Evolutionary conservation across 1,139 yeast species (phyloP).

Genomic region (Yamadazyma oceani): DNA sequence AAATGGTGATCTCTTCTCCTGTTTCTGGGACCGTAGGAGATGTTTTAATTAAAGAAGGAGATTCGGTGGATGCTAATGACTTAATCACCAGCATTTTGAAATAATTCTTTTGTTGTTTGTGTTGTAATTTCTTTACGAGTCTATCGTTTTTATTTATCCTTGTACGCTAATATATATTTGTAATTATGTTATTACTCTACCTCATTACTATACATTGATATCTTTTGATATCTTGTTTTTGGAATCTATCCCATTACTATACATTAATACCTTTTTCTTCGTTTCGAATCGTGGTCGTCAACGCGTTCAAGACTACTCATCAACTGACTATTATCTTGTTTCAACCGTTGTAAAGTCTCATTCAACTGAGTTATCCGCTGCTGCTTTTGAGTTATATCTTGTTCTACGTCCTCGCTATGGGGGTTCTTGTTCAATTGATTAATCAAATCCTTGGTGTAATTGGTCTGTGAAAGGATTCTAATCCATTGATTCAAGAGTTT

Average conservation of each 20-base stretch:
- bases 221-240: neutral
- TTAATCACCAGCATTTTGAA: slow-evolving; percentile 50
- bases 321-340: slow-evolving; percentile 31
- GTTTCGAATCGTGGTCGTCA: slow-evolving; percentile 16
- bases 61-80: slow-evolving; percentile 92
- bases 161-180: no score
- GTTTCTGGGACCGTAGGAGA: slow-evolving; percentile 80
- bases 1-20: slow-evolving; percentile 96
- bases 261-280: slow-evolving; percentile 22
- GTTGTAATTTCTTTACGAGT: no score
- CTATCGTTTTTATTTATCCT: neutral
- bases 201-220: neutral
- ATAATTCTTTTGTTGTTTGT: slow-evolving; percentile 9
- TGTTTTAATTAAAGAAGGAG: slow-evolving; percentile 81
- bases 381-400: slow-evolving; percentile 19
- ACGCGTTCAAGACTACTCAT: slow-evolving; percentile 17
- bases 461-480: slow-evolving; percentile 46
- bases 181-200: neutral
- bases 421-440: slow-evolving; percentile 34
- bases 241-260: no score
- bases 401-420: slow-evolving; percentile 22
- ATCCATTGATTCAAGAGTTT: slow-evolving; percentile 46
- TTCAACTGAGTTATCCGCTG: slow-evolving; percentile 25
- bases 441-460: slow-evolving; percentile 39
- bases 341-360: slow-evolving; percentile 25